A percentile compares a stretch with the other conserved stretches of the same genome.
Evolutionary conservation across 306 rosid genomes (phyloP).

Genomic region (Prunus kanzakura): DNA sequence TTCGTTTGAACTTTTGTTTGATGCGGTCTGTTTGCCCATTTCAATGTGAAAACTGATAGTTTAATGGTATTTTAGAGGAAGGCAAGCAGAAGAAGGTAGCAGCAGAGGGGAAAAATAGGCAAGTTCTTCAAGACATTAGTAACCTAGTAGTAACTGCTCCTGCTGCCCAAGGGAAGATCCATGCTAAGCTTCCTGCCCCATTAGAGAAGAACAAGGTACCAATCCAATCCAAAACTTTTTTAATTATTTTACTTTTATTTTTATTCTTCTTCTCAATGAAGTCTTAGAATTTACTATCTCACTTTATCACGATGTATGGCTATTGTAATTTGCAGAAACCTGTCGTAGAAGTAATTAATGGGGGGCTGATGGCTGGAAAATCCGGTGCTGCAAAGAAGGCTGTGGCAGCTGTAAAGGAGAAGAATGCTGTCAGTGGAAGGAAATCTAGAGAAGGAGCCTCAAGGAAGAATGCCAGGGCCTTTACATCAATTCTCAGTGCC

Average conservation of each 20-base stretch:
- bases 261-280: background rate
- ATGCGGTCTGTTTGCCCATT: background rate
- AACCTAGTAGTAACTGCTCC: slow-evolving; percentile 56
- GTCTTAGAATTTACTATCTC: background rate
- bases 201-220: slow-evolving; percentile 59
- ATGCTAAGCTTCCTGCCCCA: slow-evolving; percentile 26
- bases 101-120: slow-evolving; percentile 60
- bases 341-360: slow-evolving; percentile 18
- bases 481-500: slow-evolving; percentile 63
- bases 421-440: slow-evolving; percentile 23
- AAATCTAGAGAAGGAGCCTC: slow-evolving; percentile 26
- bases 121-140: slow-evolving; percentile 74
- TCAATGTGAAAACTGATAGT: background rate
- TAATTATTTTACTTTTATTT: background rate
- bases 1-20: no score
- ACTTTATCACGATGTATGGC: background rate
- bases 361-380: slow-evolving; percentile 14
- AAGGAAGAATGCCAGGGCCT: slow-evolving; percentile 46
- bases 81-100: slow-evolving; percentile 48
- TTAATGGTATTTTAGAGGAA: slow-evolving; percentile 37
- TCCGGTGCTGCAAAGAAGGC: slow-evolving; percentile 26
- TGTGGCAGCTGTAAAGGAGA: slow-evolving; percentile 21
- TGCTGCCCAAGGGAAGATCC: slow-evolving; percentile 38
- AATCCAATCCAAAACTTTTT: background rate
- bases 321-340: slow-evolving; percentile 39